Evolutionary conservation across 2,329 filamentous ascomycete genomes (phyloP).

Genomic region (Lasiodiplodia sp.): DNA sequence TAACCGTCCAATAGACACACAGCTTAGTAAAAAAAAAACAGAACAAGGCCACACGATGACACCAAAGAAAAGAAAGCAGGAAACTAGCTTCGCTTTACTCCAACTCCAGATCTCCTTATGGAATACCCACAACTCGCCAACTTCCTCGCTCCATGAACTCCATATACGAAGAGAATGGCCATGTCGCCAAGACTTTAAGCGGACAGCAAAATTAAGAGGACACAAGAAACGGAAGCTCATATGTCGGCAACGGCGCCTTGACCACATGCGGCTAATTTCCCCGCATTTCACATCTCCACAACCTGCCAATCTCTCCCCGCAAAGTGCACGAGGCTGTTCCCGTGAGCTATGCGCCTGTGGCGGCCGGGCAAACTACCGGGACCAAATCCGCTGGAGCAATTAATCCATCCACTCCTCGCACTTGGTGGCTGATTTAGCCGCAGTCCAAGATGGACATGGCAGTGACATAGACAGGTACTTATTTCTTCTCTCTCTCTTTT

Average conservation of each 20-base stretch:
- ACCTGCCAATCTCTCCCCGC: background rate
- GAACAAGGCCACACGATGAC: too few species aligned
- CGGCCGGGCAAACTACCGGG: background rate
- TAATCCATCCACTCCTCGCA: conserved; percentile 26
- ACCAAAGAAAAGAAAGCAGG: too few species aligned
- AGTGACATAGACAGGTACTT: background rate
- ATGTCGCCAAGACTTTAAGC: background rate
- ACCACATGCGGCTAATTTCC: conserved; percentile 12
- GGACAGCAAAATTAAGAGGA: background rate
- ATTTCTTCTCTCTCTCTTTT: background rate
- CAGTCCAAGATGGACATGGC: background rate
- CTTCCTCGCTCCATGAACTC: background rate
- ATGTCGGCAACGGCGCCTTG: conserved; percentile 1
- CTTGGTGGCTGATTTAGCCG: conserved; percentile 16
- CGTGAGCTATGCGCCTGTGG: background rate
- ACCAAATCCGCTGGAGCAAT: background rate
- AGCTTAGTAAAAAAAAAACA: too few species aligned
- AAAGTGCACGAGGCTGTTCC: background rate
- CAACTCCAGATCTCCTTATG: background rate
- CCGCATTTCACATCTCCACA: conserved; percentile 16
- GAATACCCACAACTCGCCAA: background rate
- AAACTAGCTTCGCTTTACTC: too few species aligned
- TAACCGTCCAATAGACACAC: too few species aligned
- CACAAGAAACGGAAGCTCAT: background rate
- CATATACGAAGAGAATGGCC: background rate